Evolutionary conservation across 768 basidiomycete genomes (phyloP), one percentile per base, ranked within the genome.

Genomic region (Baorangia bicolor): DNA sequence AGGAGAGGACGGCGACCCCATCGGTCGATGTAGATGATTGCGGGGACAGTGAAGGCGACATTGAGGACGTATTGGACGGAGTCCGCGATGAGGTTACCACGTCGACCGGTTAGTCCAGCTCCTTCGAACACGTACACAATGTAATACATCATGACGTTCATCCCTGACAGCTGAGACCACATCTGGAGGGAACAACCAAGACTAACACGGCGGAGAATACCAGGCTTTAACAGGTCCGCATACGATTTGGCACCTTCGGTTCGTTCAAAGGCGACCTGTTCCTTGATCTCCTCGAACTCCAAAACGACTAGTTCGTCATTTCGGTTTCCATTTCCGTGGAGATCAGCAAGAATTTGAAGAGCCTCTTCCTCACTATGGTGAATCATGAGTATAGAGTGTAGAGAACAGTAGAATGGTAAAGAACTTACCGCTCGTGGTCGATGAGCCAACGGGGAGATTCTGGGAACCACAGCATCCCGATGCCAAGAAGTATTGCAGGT

Each of bases 1-100:
- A 92, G 75, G 77, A 91, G 86, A 8, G 89, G 88, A 20, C 88
- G 80, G 38, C 89, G 86, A 55, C 90, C 90, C 86, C 87, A 90
- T 70, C 75, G 78, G 69, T 92, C 90, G 63, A 90, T 88, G 73
- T 83, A 89, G 64, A 79, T 58, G 60, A 82, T 78, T 1, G 79
- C 78, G 10, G 79, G 79, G 27, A 81, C 54, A 57, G 75, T 75
- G 60, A 74, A 64, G 20, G 42, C 66, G 37, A 80, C 73, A 41
- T 78, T 76, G 53, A 77, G 69, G 41, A 77, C 74, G 51, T 76
- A 79, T 68, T 78, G 87, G 13, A 91, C 83, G 10, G 86, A 83
- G 74, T 86, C 74, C 20, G 90, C 88, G 61, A 91, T 88, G 48
- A 92, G 79, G 68, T 88, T 88, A 21, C 79, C 81, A n/a, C 86